phyloP scores from a whole-genome alignment of 495 filamentous ascomycete species.

The Thermochaetoides thermophila region DNA sequence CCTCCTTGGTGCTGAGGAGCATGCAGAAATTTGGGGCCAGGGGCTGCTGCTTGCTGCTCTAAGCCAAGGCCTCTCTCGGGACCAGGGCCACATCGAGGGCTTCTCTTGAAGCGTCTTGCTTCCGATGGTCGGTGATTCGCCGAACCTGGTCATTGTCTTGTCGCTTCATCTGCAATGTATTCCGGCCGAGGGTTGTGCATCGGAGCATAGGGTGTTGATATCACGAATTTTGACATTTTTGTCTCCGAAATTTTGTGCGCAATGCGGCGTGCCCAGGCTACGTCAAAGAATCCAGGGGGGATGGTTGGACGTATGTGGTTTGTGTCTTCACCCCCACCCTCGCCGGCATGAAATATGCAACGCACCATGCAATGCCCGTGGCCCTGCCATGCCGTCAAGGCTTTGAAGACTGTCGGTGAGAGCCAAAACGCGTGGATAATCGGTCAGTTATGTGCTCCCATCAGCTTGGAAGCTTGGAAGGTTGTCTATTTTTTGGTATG shows the following conservation, averaged over 20 bases:
- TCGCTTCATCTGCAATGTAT: no score
- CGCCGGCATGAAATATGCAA: conserved; percentile 14
- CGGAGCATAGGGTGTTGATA: no score
- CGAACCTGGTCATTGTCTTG: no score
- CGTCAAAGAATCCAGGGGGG: conserved; percentile 16
- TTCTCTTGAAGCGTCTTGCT: no score
- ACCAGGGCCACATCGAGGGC: no score
- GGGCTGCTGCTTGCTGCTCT: no score
- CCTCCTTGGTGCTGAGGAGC: no score
- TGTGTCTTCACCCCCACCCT: conserved; percentile 7
- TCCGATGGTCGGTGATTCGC: no score
- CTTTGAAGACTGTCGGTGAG: conserved; percentile 19
- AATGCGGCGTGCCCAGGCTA: conserved; percentile 15
- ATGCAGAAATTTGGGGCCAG: no score
- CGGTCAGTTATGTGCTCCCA: conserved; percentile 9
- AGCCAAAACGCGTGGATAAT: conserved; percentile 8
- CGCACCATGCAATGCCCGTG: conserved; percentile 6
- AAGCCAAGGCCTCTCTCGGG: no score
- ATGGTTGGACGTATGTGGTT: conserved; percentile 14
- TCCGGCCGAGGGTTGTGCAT: no score
- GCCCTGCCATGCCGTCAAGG: conserved; percentile 1
- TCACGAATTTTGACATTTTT: no score
- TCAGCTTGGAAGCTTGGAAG: neutral
- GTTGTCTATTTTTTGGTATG: neutral
- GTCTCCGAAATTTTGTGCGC: conserved; percentile 16